Percentiles rank a stretch among this genome's conserved stretches.
These are phyloP conservation scores for Metarhizium humberi DNA, from an alignment of 2,329 filamentous ascomycete species.

Conservation along the genomic window DNA sequence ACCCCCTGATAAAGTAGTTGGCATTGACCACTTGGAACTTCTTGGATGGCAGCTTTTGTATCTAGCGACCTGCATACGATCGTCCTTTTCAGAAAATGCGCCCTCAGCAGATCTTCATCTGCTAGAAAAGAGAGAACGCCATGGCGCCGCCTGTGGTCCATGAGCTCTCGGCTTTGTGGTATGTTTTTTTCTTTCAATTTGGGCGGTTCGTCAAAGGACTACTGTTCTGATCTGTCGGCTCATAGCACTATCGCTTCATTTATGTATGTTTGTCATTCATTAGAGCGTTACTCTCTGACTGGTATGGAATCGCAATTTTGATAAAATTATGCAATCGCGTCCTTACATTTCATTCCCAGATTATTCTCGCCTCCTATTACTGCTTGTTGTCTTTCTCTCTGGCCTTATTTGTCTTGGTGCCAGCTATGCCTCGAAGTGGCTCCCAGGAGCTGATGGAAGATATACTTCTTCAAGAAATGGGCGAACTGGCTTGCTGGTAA, in stretches of 20 bases:
- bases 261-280: slow-evolving; percentile 34
- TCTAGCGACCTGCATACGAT: not conserved
- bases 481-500: slow-evolving; percentile 13
- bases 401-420: slow-evolving; percentile 30
- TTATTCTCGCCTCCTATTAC: slow-evolving; percentile 37
- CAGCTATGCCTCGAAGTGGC: slow-evolving; percentile 34
- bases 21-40: not conserved
- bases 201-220: not conserved
- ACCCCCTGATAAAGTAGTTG: not conserved
- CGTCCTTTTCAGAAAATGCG: not conserved
- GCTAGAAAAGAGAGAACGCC: not conserved
- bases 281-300: slow-evolving; percentile 39
- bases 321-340: not conserved
- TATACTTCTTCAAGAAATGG: slow-evolving; percentile 24
- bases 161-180: slow-evolving; percentile 9
- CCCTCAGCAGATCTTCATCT: not conserved
- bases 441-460: slow-evolving; percentile 37
- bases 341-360: slow-evolving; percentile 24
- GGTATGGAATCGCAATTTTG: slow-evolving; percentile 22
- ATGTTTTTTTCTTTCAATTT: not conserved
- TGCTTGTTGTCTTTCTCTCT: slow-evolving; percentile 37
- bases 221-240: not conserved
- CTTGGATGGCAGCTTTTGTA: not conserved
- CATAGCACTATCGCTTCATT: slow-evolving; percentile 37
- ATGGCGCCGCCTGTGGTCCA: slow-evolving; percentile 9